Evolutionary conservation across 495 filamentous ascomycete genomes (phyloP).

Genomic region (Daldinia concentrica): DNA sequence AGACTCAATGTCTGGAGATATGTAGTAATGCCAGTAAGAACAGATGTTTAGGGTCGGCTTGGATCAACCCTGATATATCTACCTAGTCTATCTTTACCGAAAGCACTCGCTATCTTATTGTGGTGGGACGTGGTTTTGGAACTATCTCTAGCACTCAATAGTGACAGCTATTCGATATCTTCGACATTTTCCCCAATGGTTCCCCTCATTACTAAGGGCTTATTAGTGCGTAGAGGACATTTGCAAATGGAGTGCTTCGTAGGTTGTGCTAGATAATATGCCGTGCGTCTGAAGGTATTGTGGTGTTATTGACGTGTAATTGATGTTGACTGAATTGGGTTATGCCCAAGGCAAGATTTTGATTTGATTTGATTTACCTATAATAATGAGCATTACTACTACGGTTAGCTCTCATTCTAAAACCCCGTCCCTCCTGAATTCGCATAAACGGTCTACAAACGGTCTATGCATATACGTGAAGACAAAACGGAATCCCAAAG

Average conservation of each 20-base stretch:
- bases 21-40: background rate
- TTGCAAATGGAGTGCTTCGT: background rate
- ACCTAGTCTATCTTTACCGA: background rate
- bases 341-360: background rate
- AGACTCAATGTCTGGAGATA: background rate
- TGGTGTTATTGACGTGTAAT: background rate
- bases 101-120: background rate
- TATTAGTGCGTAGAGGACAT: background rate
- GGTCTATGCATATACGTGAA: background rate
- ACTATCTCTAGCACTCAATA: background rate
- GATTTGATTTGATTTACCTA: no score
- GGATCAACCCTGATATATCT: background rate
- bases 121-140: background rate
- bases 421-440: background rate
- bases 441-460: background rate
- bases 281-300: background rate
- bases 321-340: background rate
- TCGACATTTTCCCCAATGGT: background rate
- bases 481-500: background rate
- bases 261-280: background rate
- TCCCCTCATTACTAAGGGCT: background rate
- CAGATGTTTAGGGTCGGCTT: background rate
- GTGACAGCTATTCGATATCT: background rate
- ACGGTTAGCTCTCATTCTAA: background rate
- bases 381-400: no score